These are phyloP conservation scores for Candida sphagnicola DNA, from an alignment of 805 yeast species.

Conservation along the genomic window DNA sequence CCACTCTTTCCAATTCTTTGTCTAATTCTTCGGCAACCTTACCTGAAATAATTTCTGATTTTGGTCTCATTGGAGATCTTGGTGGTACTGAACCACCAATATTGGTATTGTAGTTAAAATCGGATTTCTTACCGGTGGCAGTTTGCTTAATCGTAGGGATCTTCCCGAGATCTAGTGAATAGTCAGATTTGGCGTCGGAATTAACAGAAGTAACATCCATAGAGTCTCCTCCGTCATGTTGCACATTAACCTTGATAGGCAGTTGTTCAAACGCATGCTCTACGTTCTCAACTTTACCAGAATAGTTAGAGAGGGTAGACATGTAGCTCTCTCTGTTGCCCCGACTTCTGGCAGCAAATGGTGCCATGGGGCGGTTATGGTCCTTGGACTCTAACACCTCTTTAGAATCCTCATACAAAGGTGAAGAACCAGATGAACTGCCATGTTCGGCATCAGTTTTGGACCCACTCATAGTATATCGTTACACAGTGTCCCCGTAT, in stretches of 20 bases:
- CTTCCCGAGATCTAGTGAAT: conserved; percentile 11
- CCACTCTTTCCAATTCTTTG: conserved; percentile 7
- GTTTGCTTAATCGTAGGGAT: conserved; percentile 7
- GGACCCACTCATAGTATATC: neutral
- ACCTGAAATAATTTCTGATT: conserved; percentile 17
- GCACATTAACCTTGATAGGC: conserved; percentile 16
- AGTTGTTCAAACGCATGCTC: conserved; percentile 13
- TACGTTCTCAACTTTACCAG: conserved; percentile 15
- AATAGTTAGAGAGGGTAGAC: conserved; percentile 19
- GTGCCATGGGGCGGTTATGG: neutral
- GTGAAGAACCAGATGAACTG: too few species aligned
- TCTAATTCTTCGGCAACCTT: conserved; percentile 6
- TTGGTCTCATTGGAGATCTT: conserved; percentile 36
- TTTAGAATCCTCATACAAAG: too few species aligned
- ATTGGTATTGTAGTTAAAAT: conserved; percentile 26
- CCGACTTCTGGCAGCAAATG: neutral
- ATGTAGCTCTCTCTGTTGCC: conserved; percentile 15
- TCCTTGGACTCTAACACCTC: neutral
- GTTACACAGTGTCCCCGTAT: neutral
- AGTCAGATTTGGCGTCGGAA: conserved; percentile 4
- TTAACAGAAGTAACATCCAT: conserved; percentile 1
- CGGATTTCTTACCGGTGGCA: conserved; percentile 17
- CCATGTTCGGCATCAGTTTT: neutral
- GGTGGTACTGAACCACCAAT: conserved; percentile 37
- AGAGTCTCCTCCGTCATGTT: conserved; percentile 6